Base-by-base conservation (phyloP, 306 rosid species). In the Begonia fuchsioides region DNA sequence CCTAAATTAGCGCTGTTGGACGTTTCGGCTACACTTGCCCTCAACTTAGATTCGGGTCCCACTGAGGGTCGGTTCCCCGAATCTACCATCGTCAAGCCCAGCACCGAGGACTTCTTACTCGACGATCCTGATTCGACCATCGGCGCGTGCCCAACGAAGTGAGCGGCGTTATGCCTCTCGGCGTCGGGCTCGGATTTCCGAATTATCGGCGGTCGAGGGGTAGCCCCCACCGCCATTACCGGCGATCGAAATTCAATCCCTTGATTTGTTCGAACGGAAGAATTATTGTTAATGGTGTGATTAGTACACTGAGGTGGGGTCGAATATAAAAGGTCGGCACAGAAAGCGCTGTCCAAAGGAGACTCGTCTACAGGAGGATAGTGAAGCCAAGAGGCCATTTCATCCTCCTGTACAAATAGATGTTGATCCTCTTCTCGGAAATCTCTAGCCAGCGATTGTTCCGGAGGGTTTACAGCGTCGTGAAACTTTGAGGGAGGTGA, bases 351-450 rank as follows among this genome's bases (percentile, higher is more conserved):
- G 66, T 70, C 71, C 50, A 80, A 43, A 3, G 72, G 53, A 68
- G 77, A 53, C 52, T 87, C 84, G 51, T 76, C 83, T 13, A 57
- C 72, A 45, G 80, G 66, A 2, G 93, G 83, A 52, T 69, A 74
- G 49, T 83, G 77, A 43, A 80, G 81, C 94, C 94, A 87, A 10
- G 87, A 52, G 15, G 72, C 61, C 87, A 73, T 77, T 76, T 87
- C 96, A 2, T 83, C 81, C 39, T 87, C 96, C 35, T 83, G 85
- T 67, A 83, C 69, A 59, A 80, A 87, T 8, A 76, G 62, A 8
- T 73, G 71, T 3, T 66, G 63, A 10, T 11, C 53, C 19, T 47
- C 61, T 49, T 51, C 71, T 8, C 73, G 66, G 70, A 54, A 56
- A 58, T 67, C 87, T 50, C 59, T 61, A 19, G 13, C 18, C 62